Percentiles rank a stretch among this genome's conserved stretches.
phyloP scores from a whole-genome alignment of 495 filamentous ascomycete species.

The Rostrohypoxylon terebratum region DNA sequence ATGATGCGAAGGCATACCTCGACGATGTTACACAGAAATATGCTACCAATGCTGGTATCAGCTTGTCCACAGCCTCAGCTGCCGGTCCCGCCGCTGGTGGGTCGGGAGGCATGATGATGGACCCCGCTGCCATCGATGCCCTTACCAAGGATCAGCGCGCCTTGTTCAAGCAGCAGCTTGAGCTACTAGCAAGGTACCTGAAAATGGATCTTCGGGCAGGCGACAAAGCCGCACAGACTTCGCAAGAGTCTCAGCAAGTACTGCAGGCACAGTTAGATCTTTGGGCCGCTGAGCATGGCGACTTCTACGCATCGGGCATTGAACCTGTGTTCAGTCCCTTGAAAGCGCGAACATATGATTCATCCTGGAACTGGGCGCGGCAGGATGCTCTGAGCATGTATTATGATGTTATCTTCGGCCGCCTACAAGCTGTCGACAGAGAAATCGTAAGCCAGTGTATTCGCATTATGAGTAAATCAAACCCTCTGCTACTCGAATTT shows the following conservation, averaged over 20 bases:
- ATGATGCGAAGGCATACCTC: constrained; percentile 90
- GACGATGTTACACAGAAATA: constrained; percentile 92
- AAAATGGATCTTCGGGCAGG: constrained; percentile 96
- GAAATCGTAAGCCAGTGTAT: constrained; percentile 99
- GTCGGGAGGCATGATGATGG: constrained; percentile 96
- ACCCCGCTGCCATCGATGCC: constrained; percentile 95
- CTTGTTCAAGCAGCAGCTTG: constrained; percentile 96
- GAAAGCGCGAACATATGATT: constrained; percentile 97
- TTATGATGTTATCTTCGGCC: constrained; percentile 98
- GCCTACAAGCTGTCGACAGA: constrained; percentile 90
- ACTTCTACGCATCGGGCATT: constrained; percentile 94
- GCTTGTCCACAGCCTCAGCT: constrained; percentile 77
- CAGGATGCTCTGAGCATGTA: constrained; percentile 99
- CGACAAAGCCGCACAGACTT: constrained; percentile 89
- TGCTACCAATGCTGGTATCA: constrained; percentile 85
- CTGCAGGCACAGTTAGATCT: constrained; percentile 93
- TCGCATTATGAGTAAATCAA: constrained; percentile 98
- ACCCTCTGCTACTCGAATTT: constrained; percentile 93
- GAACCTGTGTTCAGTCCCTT: constrained; percentile 92
- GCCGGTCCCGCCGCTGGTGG: constrained; percentile 77
- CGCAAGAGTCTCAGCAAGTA: constrained; percentile 83
- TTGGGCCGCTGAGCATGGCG: constrained; percentile 95
- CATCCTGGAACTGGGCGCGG: constrained; percentile 98
- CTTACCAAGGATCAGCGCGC: constrained; percentile 95
- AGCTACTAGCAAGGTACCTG: constrained; percentile 93